phyloP scores from a whole-genome alignment of 2,329 filamentous ascomycete species.

The Nemania serpens region DNA sequence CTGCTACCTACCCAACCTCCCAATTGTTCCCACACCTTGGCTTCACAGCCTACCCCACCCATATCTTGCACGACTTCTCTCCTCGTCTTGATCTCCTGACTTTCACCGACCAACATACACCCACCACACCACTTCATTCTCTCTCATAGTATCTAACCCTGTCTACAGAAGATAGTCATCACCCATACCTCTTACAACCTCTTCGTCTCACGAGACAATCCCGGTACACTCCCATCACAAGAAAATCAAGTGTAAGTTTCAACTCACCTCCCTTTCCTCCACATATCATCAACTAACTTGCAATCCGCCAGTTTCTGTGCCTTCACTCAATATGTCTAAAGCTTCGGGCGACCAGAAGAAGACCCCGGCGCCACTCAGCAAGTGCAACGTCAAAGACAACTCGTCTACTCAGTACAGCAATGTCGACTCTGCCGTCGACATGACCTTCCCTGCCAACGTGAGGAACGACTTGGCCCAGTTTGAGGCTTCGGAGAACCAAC shows the following conservation, averaged over 20 bases:
- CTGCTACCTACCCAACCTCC: neutral
- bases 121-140: neutral
- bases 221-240: neutral
- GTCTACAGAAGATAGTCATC: neutral
- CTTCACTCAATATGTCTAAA: neutral
- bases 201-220: neutral
- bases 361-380: neutral
- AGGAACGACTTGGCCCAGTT: neutral
- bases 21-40: neutral
- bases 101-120: neutral
- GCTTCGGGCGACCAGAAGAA: neutral
- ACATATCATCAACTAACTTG: neutral
- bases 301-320: neutral
- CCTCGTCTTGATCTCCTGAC: neutral
- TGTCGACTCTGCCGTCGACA: slow-evolving; percentile 14
- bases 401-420: neutral
- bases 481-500: neutral
- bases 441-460: neutral
- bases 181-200: neutral
- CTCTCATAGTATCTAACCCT: neutral
- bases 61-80: neutral
- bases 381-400: neutral
- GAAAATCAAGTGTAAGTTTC: neutral
- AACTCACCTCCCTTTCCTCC: neutral
- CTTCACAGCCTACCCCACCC: neutral